Percentiles rank a stretch among this genome's conserved stretches.
Conservation (phyloP, 2,329 filamentous ascomycete genomes). For the Penicillium sp. region DNA sequence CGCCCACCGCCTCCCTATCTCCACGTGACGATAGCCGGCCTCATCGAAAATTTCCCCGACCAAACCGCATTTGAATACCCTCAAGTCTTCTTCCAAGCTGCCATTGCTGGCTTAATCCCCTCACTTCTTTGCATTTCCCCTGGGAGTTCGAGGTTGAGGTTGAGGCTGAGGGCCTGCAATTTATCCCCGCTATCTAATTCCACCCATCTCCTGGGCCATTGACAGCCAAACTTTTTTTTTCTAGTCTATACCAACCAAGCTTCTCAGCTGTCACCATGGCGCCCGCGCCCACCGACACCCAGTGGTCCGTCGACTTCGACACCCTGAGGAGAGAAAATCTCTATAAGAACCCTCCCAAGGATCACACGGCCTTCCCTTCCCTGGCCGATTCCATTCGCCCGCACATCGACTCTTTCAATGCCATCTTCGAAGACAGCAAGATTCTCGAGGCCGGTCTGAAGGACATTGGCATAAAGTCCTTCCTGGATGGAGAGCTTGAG, state of each 20-base stretch:
- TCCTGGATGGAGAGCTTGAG: constrained; percentile 74
- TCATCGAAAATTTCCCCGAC: constrained; percentile 47
- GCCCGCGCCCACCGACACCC: constrained; percentile 63
- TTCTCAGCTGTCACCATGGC: constrained; percentile 50
- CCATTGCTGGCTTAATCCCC: constrained; percentile 30
- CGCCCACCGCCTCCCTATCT: constrained; percentile 34
- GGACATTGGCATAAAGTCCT: constrained; percentile 89
- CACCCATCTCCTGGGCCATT: background rate
- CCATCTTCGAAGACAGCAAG: constrained; percentile 75
- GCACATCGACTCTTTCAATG: constrained; percentile 95
- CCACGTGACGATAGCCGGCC: constrained; percentile 47
- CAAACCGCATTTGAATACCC: constrained; percentile 20
- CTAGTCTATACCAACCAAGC: constrained; percentile 6
- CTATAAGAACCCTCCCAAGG: constrained; percentile 84
- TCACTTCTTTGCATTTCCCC: constrained; percentile 21
- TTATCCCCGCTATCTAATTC: constrained; percentile 10
- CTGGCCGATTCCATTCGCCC: constrained; percentile 85
- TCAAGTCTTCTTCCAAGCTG: constrained; percentile 25
- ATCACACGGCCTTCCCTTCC: constrained; percentile 84
- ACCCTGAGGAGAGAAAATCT: constrained; percentile 84
- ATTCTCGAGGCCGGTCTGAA: constrained; percentile 74
- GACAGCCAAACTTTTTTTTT: constrained; percentile 7
- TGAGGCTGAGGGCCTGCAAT: constrained; percentile 3
- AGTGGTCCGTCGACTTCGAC: constrained; percentile 86
- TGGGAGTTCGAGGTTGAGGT: constrained; percentile 18